These are phyloP conservation scores for Saccharomycopsis amapae DNA, from an alignment of 805 yeast species.

Conservation along the genomic window DNA sequence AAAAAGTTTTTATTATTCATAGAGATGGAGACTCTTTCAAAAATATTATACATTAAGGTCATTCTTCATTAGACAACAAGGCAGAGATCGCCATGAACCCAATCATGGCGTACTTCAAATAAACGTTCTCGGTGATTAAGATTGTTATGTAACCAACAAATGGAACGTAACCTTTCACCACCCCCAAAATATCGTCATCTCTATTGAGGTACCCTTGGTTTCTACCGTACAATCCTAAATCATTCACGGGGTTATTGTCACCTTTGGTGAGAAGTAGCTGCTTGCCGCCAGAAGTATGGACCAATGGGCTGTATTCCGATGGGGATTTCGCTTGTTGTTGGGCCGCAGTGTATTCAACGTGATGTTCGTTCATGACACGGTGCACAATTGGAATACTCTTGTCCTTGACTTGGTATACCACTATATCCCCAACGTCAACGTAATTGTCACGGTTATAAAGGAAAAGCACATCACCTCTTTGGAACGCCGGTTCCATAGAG, in stretches of 20 bases:
- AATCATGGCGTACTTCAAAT: constrained; percentile 70
- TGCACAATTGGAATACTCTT: constrained; percentile 94
- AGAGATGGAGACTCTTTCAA: no score
- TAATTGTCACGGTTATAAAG: constrained; percentile 75
- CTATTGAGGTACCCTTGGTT: constrained; percentile 72
- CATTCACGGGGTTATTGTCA: constrained; percentile 91
- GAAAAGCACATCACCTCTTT: constrained; percentile 89
- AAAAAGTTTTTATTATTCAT: no score
- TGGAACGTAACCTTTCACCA: constrained; percentile 90
- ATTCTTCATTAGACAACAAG: constrained; percentile 50
- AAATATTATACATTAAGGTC: no score
- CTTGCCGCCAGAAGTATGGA: constrained; percentile 26
- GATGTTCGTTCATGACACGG: constrained; percentile 84
- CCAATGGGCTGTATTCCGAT: constrained; percentile 3
- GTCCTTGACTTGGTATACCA: constrained; percentile 78
- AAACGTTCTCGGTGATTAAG: constrained; percentile 79
- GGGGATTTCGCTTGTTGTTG: constrained; percentile 19
- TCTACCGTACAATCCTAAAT: constrained; percentile 73
- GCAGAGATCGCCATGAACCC: constrained; percentile 70
- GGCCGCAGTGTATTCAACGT: constrained; percentile 29
- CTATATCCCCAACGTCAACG: constrained; percentile 82
- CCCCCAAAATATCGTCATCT: constrained; percentile 73
- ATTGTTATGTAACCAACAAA: constrained; percentile 86
- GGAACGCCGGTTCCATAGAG: constrained; percentile 99
- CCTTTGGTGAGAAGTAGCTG: constrained; percentile 89